Percentiles rank a stretch among this genome's conserved stretches.
Evolutionary conservation across 305 asterid genomes (phyloP).

Genomic region (Fraxinus floribunda): DNA sequence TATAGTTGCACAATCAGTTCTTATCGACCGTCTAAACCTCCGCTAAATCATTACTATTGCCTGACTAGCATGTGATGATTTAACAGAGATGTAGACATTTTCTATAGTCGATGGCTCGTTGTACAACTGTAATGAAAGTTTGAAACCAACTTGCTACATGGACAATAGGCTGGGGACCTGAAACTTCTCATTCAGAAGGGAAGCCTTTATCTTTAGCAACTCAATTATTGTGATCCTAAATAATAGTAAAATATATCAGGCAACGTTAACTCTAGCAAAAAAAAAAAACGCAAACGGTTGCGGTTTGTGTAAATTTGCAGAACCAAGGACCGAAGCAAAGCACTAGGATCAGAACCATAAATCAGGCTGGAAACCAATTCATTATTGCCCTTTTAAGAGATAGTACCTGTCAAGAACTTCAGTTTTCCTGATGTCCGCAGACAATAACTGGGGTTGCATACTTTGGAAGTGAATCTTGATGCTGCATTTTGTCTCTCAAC

Average conservation of each 20-base stretch:
- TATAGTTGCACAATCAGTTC: neutral
- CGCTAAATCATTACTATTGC: neutral
- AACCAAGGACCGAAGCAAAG: neutral
- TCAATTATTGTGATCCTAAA: neutral
- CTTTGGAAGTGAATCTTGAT: neutral
- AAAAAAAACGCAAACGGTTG: neutral
- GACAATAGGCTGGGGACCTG: neutral
- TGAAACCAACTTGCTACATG: neutral
- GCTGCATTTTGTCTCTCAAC: neutral
- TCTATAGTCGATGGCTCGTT: neutral
- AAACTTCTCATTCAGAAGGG: neutral
- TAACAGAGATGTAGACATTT: neutral
- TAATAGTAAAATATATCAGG: neutral
- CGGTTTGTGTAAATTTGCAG: neutral
- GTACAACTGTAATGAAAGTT: neutral
- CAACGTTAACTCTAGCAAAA: neutral
- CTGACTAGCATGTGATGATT: neutral
- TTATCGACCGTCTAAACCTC: neutral
- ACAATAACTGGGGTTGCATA: conserved; percentile 19
- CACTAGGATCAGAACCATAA: neutral
- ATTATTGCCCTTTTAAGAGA: neutral
- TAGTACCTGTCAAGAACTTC: neutral
- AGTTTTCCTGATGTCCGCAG: conserved; percentile 36
- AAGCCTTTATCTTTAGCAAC: neutral
- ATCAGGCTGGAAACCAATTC: neutral